phyloP scores from a whole-genome alignment of 768 basidiomycete species.

The Amanita inopinata region DNA sequence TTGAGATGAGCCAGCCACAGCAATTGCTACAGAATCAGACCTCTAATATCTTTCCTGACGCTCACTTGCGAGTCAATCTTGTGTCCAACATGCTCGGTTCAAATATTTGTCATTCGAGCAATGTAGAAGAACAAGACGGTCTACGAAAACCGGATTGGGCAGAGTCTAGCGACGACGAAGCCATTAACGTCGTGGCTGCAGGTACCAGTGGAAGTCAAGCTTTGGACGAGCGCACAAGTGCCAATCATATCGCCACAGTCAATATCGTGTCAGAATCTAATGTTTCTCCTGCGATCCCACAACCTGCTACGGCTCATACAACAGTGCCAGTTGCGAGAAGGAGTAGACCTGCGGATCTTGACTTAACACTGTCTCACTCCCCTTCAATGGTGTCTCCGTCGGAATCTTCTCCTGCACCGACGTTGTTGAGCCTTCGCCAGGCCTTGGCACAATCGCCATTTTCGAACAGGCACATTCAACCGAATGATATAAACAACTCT shows the following conservation, averaged over 20 bases:
- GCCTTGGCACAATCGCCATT: slow-evolving; percentile 44
- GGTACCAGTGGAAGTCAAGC: slow-evolving; percentile 75
- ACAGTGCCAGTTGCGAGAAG: no score
- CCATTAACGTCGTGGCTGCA: slow-evolving; percentile 74
- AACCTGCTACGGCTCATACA: slow-evolving; percentile 14
- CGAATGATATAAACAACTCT: background rate
- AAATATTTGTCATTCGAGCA: background rate
- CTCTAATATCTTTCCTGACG: slow-evolving; percentile 32
- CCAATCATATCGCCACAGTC: slow-evolving; percentile 28
- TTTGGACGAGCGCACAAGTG: slow-evolving; percentile 76
- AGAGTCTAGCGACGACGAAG: slow-evolving; percentile 80
- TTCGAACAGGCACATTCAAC: slow-evolving; percentile 7
- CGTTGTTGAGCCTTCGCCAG: slow-evolving; percentile 56
- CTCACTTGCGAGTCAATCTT: slow-evolving; percentile 44
- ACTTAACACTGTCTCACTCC: slow-evolving; percentile 38
- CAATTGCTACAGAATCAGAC: slow-evolving; percentile 25
- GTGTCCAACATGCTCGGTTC: slow-evolving; percentile 46
- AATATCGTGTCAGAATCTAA: slow-evolving; percentile 20
- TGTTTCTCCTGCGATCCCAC: slow-evolving; percentile 16
- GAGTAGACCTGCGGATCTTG: slow-evolving; percentile 59
- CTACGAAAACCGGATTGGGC: slow-evolving; percentile 70
- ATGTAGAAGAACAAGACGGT: no score
- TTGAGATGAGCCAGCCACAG: slow-evolving; percentile 23
- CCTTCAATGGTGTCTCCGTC: slow-evolving; percentile 26
- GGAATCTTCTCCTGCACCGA: slow-evolving; percentile 52